A percentile compares a stretch with the other conserved stretches of the same genome.
phyloP scores from a whole-genome alignment of 495 filamentous ascomycete genomes.

The Hypoxylon crocopeplum region DNA sequence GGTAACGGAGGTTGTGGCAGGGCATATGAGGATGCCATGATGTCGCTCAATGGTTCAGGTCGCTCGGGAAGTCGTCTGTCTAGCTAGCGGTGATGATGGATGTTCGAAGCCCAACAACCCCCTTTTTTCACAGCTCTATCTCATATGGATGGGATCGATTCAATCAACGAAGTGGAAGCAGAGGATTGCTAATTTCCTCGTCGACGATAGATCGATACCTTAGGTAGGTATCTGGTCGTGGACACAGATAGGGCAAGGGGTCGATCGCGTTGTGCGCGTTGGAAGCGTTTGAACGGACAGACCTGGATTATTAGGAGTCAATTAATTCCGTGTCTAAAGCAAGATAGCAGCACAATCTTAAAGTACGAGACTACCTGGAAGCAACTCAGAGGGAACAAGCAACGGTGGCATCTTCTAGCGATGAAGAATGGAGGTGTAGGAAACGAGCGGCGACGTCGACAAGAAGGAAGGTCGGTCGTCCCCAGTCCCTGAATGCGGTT shows the following conservation, averaged over 20 bases:
- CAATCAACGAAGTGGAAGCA: too few relatives aligned
- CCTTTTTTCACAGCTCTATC: conserved; percentile 10
- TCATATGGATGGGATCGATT: conserved; percentile 5
- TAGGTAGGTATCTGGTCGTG: too few relatives aligned
- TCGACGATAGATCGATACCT: too few relatives aligned
- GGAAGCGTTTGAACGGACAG: too few relatives aligned
- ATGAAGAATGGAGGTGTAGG: conserved; percentile 17
- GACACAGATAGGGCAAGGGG: too few relatives aligned
- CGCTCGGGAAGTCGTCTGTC: neutral
- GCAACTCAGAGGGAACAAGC: conserved; percentile 22
- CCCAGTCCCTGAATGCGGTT: conserved; percentile 25
- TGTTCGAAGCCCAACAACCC: conserved; percentile 7
- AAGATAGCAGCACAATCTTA: neutral
- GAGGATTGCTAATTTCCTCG: too few relatives aligned
- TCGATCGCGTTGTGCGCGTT: too few relatives aligned
- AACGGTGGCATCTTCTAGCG: conserved; percentile 28
- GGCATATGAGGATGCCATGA: conserved; percentile 59
- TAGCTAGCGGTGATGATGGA: neutral
- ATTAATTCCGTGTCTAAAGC: neutral
- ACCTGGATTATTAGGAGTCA: too few relatives aligned
- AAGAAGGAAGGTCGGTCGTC: conserved; percentile 9
- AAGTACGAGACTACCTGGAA: conserved; percentile 8
- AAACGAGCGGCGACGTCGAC: conserved; percentile 8
- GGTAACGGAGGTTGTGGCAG: conserved; percentile 56
- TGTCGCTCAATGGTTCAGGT: conserved; percentile 8